Conservation (phyloP, 1,139 yeast species). For the Yamadazyma trypodendri region DNA sequence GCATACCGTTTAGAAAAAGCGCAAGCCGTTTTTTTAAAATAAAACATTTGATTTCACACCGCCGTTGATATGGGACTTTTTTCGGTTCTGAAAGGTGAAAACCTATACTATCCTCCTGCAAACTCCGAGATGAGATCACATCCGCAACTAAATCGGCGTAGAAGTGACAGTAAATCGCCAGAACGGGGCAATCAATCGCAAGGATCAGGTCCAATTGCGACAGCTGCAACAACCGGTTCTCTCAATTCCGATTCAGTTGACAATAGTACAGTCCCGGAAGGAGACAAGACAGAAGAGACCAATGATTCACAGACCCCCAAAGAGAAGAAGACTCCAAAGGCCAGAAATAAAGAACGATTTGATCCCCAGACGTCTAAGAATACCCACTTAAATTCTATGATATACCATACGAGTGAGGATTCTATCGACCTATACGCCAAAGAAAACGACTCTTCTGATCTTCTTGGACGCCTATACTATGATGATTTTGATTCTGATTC, state of each 20-base stretch:
- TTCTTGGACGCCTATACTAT: constrained; percentile 43
- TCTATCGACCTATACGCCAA: constrained; percentile 39
- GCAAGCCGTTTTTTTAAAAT: too few species aligned
- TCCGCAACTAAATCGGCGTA: constrained; percentile 15
- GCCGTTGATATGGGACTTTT: constrained; percentile 15
- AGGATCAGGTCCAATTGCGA: too few species aligned
- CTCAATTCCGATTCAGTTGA: too few species aligned
- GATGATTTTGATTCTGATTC: constrained; percentile 45
- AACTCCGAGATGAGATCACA: constrained; percentile 15
- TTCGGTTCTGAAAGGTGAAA: constrained; percentile 11
- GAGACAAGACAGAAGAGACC: not conserved
- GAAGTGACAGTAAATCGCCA: constrained; percentile 5
- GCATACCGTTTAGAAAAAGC: too few species aligned
- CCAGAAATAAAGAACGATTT: constrained; percentile 15
- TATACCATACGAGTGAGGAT: constrained; percentile 42
- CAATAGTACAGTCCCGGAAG: too few species aligned
- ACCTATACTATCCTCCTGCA: constrained; percentile 10
- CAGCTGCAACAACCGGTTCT: too few species aligned
- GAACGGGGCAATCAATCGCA: constrained; percentile 1
- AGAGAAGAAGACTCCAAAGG: constrained; percentile 14
- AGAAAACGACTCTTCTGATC: constrained; percentile 42
- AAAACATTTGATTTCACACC: too few species aligned
- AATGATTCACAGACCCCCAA: constrained; percentile 6
- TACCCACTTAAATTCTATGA: constrained; percentile 39
- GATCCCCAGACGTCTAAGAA: constrained; percentile 38